phyloP scores from a whole-genome alignment of 2,329 filamentous ascomycete species.

The Cladophialophora bantiana region DNA sequence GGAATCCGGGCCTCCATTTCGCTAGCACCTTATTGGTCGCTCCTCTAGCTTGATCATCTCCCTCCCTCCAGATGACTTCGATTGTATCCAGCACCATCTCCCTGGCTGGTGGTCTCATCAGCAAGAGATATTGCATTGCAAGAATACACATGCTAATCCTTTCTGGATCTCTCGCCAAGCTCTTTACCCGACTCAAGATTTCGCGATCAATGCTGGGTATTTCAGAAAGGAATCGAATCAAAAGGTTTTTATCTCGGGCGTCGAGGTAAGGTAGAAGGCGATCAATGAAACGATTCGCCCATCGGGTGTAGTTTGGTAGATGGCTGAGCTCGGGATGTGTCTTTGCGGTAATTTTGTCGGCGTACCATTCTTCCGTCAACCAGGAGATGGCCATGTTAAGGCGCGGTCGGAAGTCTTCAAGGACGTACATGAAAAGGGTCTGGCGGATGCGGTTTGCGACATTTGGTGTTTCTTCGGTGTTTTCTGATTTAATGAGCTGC shows the following conservation, averaged over 20 bases:
- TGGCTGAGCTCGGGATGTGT: conserved; percentile 43
- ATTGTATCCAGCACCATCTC: conserved; percentile 65
- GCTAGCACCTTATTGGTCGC: conserved; percentile 61
- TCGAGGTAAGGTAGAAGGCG: conserved; percentile 92
- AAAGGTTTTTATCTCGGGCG: conserved; percentile 77
- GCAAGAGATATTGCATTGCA: conserved; percentile 64
- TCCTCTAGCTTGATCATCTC: conserved; percentile 58
- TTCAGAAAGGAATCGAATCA: conserved; percentile 91
- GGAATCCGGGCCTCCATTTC: conserved; percentile 60
- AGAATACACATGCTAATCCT: conserved; percentile 65
- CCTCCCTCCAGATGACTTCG: conserved; percentile 63
- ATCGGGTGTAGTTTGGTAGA: conserved; percentile 74
- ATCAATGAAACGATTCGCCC: conserved; percentile 81
- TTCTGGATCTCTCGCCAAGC: conserved; percentile 69
- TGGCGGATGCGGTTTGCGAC: conserved; percentile 75
- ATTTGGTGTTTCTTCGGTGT: conserved; percentile 37
- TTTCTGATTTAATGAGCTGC: conserved; percentile 44
- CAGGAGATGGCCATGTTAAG: conserved; percentile 91
- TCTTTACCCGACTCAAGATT: conserved; percentile 75
- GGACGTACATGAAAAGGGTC: conserved; percentile 79
- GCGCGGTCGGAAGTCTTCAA: conserved; percentile 88
- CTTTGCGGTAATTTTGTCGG: conserved; percentile 69
- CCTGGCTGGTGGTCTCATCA: conserved; percentile 66
- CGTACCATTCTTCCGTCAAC: conserved; percentile 98
- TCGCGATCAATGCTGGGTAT: conserved; percentile 78